phyloP scores from a whole-genome alignment of 768 basidiomycete species.

The Lactifluus rugatus region DNA sequence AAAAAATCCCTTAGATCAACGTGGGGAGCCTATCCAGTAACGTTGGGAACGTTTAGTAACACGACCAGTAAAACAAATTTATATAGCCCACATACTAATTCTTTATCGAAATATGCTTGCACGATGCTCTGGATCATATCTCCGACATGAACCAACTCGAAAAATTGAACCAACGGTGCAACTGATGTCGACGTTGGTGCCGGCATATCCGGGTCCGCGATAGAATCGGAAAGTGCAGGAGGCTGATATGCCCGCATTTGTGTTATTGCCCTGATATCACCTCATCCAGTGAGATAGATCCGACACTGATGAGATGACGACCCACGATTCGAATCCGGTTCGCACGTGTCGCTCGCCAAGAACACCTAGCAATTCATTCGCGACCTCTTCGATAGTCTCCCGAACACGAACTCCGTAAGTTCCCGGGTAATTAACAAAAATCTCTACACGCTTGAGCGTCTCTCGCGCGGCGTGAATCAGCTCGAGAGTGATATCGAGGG shows the following conservation, averaged over 20 bases:
- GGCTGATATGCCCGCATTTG: constrained; percentile 89
- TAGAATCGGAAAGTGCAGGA: constrained; percentile 42
- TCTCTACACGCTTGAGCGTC: constrained; percentile 84
- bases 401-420: constrained; percentile 78
- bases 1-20: constrained; percentile 92
- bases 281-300: neutral
- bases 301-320: neutral
- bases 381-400: constrained; percentile 91
- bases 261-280: constrained; percentile 57
- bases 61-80: neutral
- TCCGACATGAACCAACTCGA: constrained; percentile 93
- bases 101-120: constrained; percentile 97
- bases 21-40: constrained; percentile 51
- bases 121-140: constrained; percentile 98
- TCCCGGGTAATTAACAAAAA: constrained; percentile 80
- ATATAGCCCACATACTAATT: constrained; percentile 46
- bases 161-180: constrained; percentile 91
- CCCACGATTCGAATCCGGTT: constrained; percentile 58
- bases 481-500: constrained; percentile 82
- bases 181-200: constrained; percentile 33
- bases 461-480: constrained; percentile 92
- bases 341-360: constrained; percentile 70
- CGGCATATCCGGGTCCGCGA: constrained; percentile 56
- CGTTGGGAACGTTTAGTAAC: neutral
- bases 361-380: constrained; percentile 72